phyloP scores from a whole-genome alignment of 1,139 yeast species.

The Pichia sp. region DNA sequence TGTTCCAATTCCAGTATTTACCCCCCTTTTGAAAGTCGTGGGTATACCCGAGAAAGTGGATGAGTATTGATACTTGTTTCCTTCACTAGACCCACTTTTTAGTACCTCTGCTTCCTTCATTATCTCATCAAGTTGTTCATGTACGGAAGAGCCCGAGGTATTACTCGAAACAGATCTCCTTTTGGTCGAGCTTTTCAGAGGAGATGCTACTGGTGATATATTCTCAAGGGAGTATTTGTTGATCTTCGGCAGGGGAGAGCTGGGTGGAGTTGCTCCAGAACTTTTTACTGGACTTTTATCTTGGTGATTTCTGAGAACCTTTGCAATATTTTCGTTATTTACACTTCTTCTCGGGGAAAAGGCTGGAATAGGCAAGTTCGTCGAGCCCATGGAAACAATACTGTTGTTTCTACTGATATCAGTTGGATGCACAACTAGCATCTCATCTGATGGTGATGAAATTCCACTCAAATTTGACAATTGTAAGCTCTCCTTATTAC shows the following conservation, averaged over 20 bases:
- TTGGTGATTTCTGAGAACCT: slow-evolving; percentile 4
- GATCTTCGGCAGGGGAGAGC: slow-evolving; percentile 13
- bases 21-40: too few species aligned
- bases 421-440: neutral
- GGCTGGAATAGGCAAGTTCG: neutral
- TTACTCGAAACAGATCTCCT: slow-evolving; percentile 4
- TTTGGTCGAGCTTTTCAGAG: slow-evolving; percentile 2
- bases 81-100: slow-evolving; percentile 18
- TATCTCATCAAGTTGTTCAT: slow-evolving; percentile 23
- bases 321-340: slow-evolving; percentile 5
- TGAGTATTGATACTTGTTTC: too few species aligned
- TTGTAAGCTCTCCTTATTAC: slow-evolving; percentile 20
- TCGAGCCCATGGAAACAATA: neutral
- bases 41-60: too few species aligned
- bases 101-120: slow-evolving; percentile 26
- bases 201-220: slow-evolving; percentile 4
- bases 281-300: slow-evolving; percentile 7
- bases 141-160: slow-evolving; percentile 7
- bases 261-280: slow-evolving; percentile 9
- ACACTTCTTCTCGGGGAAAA: neutral
- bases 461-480: slow-evolving; percentile 5
- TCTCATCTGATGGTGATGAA: slow-evolving; percentile 4
- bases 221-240: neutral
- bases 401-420: slow-evolving; percentile 1
- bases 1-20: too few species aligned